phyloP scores from a whole-genome alignment of 345 rosid species.

The Hirschfeldia incana region DNA sequence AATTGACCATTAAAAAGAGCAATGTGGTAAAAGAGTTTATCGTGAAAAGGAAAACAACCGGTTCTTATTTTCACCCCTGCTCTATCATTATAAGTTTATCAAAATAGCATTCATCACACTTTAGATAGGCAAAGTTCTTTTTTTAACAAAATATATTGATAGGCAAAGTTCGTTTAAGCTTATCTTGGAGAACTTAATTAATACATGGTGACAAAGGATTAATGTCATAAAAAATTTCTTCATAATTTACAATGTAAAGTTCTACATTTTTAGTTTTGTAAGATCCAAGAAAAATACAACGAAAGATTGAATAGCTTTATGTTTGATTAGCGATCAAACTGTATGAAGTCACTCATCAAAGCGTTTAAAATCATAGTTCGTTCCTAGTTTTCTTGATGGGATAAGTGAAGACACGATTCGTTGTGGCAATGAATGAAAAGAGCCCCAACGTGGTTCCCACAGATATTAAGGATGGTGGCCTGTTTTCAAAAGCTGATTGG shows the following conservation, averaged over 20 bases:
- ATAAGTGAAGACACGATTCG: slow-evolving; percentile 32
- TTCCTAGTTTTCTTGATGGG: slow-evolving; percentile 9
- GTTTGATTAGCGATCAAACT: not conserved
- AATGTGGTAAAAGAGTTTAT: no score
- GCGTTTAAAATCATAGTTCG: not conserved
- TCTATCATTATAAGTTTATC: no score
- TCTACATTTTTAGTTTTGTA: not conserved
- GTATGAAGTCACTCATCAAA: not conserved
- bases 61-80: no score
- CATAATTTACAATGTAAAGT: not conserved
- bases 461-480: slow-evolving; percentile 31
- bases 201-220: not conserved
- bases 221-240: not conserved
- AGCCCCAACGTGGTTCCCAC: slow-evolving; percentile 22
- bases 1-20: no score
- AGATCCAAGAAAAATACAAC: not conserved
- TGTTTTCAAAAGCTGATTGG: slow-evolving; percentile 25
- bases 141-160: not conserved
- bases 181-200: not conserved
- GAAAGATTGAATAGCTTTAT: not conserved
- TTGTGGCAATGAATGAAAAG: slow-evolving; percentile 26
- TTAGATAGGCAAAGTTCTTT: no score
- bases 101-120: no score
- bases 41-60: no score
- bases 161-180: not conserved